phyloP scores from a whole-genome alignment of 2,329 filamentous ascomycete genomes.

The Coniochaeta ligniaria region DNA sequence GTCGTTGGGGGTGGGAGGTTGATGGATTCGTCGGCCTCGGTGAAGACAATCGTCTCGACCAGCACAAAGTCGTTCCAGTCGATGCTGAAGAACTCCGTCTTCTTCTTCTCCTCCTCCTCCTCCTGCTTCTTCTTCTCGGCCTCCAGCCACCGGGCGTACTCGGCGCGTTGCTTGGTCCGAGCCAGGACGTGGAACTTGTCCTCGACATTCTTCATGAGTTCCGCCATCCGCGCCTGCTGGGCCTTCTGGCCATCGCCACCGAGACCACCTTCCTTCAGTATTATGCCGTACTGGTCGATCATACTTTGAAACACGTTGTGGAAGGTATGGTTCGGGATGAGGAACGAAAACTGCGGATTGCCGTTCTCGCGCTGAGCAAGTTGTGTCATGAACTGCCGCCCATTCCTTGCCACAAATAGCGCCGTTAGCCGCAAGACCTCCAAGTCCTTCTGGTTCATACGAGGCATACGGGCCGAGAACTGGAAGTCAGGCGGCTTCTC shows the following conservation, averaged over 20 bases:
- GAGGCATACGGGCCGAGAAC: constrained; percentile 95
- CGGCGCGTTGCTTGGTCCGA: constrained; percentile 76
- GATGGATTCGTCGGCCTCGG: constrained; percentile 76
- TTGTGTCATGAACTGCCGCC: constrained; percentile 83
- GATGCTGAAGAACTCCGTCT: constrained; percentile 70
- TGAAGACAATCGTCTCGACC: constrained; percentile 90
- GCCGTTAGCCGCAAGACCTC: constrained; percentile 71
- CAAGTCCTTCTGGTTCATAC: constrained; percentile 91
- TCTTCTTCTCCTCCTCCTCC: constrained; percentile 77
- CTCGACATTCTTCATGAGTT: constrained; percentile 66
- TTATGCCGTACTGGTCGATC: constrained; percentile 85
- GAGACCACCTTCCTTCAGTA: constrained; percentile 62
- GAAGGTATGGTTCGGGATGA: constrained; percentile 89
- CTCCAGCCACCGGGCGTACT: constrained; percentile 80
- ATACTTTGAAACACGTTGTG: constrained; percentile 93
- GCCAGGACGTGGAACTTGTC: constrained; percentile 77
- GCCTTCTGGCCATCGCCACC: constrained; percentile 61
- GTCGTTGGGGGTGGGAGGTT: constrained; percentile 85
- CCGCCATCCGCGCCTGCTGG: constrained; percentile 63
- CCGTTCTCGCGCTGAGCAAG: constrained; percentile 81
- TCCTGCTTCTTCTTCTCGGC: constrained; percentile 83
- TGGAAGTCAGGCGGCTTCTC: constrained; percentile 79
- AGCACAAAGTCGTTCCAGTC: constrained; percentile 98
- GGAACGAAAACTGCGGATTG: constrained; percentile 94
- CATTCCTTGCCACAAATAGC: constrained; percentile 87